A percentile compares a stretch with the other conserved stretches of the same genome.
Conservation (phyloP, 1,284 basidiomycete species). For the Cutaneotrichosporon sp. region DNA sequence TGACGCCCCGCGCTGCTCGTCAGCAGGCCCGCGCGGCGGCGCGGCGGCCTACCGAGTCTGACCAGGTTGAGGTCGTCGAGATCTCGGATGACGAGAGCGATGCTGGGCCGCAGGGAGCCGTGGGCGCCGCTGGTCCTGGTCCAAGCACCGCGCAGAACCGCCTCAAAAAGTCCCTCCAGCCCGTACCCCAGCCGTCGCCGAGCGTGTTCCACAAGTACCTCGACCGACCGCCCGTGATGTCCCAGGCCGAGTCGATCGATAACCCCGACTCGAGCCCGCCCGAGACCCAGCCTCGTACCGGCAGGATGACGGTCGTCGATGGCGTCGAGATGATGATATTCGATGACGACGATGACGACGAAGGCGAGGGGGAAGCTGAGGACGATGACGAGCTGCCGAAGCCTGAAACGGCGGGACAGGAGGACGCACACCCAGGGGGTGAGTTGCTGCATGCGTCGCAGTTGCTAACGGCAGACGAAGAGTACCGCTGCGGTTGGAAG, state of each 20-base stretch:
- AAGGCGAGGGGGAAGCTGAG: not conserved
- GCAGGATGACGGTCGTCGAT: slow-evolving; percentile 10
- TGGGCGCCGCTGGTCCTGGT: slow-evolving; percentile 12
- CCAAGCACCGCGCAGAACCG: slow-evolving; percentile 6
- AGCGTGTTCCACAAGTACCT: slow-evolving; percentile 8
- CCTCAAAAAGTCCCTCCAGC: slow-evolving; percentile 1
- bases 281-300: not conserved
- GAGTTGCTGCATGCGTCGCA: too few relatives aligned
- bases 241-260: slow-evolving; percentile 5
- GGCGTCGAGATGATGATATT: slow-evolving; percentile 13
- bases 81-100: not conserved
- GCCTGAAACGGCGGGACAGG: too few relatives aligned
- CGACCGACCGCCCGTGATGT: not conserved
- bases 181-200: slow-evolving; percentile 16
- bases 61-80: not conserved
- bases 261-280: slow-evolving; percentile 8
- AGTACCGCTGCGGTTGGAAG: not conserved
- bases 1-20: too few relatives aligned
- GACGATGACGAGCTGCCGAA: too few relatives aligned
- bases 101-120: not conserved
- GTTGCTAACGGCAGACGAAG: not conserved
- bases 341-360: slow-evolving; percentile 8
- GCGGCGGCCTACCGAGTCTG: not conserved
- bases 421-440: too few relatives aligned
- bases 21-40: too few relatives aligned